phyloP scores from a whole-genome alignment of 139 green algal genomes.

The Coccomyxa sp. region DNA sequence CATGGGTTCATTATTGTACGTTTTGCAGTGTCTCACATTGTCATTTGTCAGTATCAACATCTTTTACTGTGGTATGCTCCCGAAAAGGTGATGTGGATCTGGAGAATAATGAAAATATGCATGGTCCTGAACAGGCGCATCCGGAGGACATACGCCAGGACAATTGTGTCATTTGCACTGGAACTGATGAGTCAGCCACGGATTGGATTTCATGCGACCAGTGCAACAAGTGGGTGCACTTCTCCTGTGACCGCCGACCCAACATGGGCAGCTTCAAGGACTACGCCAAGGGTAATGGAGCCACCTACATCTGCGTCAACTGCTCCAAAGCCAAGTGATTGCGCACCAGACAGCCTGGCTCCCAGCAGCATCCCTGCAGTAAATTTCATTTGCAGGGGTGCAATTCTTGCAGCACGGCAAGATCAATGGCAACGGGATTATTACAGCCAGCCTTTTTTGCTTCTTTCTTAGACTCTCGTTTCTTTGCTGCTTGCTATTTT shows the following conservation, averaged over 20 bases:
- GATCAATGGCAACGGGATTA: not conserved
- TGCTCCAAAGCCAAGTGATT: conserved; percentile 21
- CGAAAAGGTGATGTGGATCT: not conserved
- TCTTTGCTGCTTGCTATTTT: not conserved
- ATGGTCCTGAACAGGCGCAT: conserved; percentile 34
- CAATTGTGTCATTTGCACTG: conserved; percentile 48
- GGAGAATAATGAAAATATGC: not conserved
- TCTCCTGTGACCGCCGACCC: conserved; percentile 49
- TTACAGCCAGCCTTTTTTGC: not conserved
- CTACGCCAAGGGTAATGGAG: conserved; percentile 35
- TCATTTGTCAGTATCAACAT: not conserved
- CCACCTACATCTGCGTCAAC: conserved; percentile 46
- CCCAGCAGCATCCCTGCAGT: too few relatives aligned
- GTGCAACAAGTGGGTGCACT: conserved; percentile 62
- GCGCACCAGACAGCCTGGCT: not conserved
- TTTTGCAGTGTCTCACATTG: not conserved
- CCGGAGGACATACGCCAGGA: conserved; percentile 51
- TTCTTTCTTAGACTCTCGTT: not conserved
- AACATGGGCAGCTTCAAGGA: conserved; percentile 50
- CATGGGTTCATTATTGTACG: not conserved
- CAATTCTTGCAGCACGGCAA: not conserved
- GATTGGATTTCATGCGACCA: conserved; percentile 63
- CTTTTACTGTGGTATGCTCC: not conserved
- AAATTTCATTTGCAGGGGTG: not conserved
- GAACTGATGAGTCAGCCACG: conserved; percentile 34